Conservation (phyloP, 306 rosid genomes). For the Medicago truncatula region MtrunA17r5.0-ANR NC_053043.1:13142001-13142500, state of each 20-base stretch:
- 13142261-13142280: slow-evolving; percentile 14
- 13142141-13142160: neutral
- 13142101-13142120: neutral
- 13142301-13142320: neutral
- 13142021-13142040: slow-evolving; percentile 18
- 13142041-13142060: neutral
- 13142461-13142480: neutral
- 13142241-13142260: neutral
- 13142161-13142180: slow-evolving; percentile 91
- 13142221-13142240: slow-evolving; percentile 64
- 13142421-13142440: neutral
- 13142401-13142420: neutral
- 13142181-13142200: slow-evolving; percentile 77
- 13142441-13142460: neutral
- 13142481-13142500: neutral
- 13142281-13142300: neutral
- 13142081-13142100: neutral
- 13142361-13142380: neutral
- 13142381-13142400: neutral
- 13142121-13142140: too few relatives aligned
- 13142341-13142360: neutral
- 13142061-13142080: slow-evolving; percentile 4
- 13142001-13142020: slow-evolving; percentile 81
- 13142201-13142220: slow-evolving; percentile 73
- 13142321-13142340: too few relatives aligned